phyloP scores from a whole-genome alignment of 164 flowering plant genomes.

The Macadamia tetraphylla region DNA sequence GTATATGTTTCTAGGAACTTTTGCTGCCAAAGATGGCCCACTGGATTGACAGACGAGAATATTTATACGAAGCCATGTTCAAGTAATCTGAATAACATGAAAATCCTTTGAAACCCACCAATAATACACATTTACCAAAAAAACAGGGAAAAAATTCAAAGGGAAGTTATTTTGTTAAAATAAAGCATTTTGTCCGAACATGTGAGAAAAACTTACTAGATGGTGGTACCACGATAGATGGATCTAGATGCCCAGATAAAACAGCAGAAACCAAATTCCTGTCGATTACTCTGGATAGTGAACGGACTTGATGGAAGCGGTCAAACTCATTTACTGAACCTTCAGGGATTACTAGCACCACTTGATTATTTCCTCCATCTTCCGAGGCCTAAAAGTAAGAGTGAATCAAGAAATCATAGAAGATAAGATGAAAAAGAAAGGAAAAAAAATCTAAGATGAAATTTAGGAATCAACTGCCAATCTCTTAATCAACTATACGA shows the following conservation, averaged over 20 bases:
- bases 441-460: conserved; percentile 1
- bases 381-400: conserved; percentile 36
- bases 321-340: conserved; percentile 27
- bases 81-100: too few relatives aligned
- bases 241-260: conserved; percentile 61
- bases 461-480: too few relatives aligned
- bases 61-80: too few relatives aligned
- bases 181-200: not conserved
- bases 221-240: conserved; percentile 42
- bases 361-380: conserved; percentile 27
- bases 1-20: too few relatives aligned
- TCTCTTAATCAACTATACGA: too few relatives aligned
- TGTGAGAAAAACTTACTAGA: conserved; percentile 43
- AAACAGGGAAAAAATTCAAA: not conserved
- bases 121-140: not conserved
- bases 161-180: not conserved
- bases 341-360: conserved; percentile 53
- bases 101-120: too few relatives aligned
- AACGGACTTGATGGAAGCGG: conserved; percentile 28
- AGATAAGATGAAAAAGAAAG: not conserved
- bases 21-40: too few relatives aligned
- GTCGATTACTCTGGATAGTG: conserved; percentile 52
- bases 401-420: conserved; percentile 2
- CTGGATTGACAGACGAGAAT: too few relatives aligned
- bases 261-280: conserved; percentile 51